Evolutionary conservation across 106 monocot species (phyloP).

Genomic region (Acorus calamus): DNA sequence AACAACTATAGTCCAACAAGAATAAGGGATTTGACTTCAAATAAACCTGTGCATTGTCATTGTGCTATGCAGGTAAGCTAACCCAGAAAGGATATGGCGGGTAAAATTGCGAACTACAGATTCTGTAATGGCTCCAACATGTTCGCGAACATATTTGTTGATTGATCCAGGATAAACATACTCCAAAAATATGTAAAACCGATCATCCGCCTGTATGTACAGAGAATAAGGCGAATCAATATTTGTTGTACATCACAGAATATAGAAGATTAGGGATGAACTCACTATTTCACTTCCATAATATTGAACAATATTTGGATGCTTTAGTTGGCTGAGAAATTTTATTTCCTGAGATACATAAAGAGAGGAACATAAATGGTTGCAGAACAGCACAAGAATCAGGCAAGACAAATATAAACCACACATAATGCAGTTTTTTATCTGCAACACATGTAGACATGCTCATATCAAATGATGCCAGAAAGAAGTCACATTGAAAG

Average conservation of each 20-base stretch:
- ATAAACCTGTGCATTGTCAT: conserved; percentile 78
- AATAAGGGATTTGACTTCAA: neutral
- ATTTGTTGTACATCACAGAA: neutral
- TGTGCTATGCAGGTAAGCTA: conserved; percentile 75
- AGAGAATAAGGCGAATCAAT: no score
- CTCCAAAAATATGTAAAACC: conserved; percentile 84
- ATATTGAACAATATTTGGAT: conserved; percentile 92
- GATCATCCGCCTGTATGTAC: conserved; percentile 59
- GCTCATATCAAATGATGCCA: no score
- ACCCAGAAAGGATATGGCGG: conserved; percentile 79
- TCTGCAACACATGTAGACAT: no score
- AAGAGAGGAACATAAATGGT: no score
- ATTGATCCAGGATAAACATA: conserved; percentile 95
- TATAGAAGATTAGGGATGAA: neutral
- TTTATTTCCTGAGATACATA: conserved; percentile 67
- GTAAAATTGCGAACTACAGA: conserved; percentile 96
- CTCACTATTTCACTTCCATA: conserved; percentile 91
- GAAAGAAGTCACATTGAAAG: no score
- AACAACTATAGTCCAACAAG: neutral
- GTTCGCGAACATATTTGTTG: conserved; percentile 74
- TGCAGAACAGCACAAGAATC: no score
- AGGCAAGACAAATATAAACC: no score
- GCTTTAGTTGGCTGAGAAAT: conserved; percentile 85
- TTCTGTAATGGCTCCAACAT: conserved; percentile 86
- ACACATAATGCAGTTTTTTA: no score